phyloP scores from a whole-genome alignment of 345 rosid species.

The Draba incana region DNA sequence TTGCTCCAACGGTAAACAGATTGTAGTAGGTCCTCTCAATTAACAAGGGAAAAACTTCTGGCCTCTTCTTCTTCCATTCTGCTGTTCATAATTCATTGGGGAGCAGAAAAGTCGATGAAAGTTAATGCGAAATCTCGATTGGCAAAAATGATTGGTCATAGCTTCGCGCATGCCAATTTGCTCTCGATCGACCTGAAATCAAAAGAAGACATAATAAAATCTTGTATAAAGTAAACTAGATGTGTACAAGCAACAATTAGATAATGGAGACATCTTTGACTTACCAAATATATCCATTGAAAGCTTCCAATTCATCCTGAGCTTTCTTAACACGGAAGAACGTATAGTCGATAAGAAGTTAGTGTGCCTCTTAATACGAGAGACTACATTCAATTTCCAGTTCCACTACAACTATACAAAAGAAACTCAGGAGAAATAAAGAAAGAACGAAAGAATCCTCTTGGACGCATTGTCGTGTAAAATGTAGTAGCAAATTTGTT shows the following conservation, averaged over 20 bases:
- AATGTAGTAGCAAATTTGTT: conserved; percentile 13
- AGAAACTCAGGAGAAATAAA: conserved; percentile 22
- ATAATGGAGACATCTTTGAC: conserved; percentile 11
- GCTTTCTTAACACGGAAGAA: conserved; percentile 38
- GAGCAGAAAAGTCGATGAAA: not conserved
- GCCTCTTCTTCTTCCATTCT: not conserved
- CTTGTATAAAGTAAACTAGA: not conserved
- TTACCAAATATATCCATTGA: conserved; percentile 21
- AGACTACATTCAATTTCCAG: conserved; percentile 19
- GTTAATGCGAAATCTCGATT: conserved; percentile 2
- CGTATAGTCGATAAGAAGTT: conserved; percentile 30
- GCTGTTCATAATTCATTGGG: not conserved
- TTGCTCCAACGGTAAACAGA: conserved; percentile 1
- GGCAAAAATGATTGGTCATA: not conserved
- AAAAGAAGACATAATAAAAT: no score
- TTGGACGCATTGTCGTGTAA: conserved; percentile 29
- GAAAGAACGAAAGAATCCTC: conserved; percentile 32
- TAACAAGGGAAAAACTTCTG: not conserved
- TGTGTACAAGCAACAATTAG: conserved; percentile 3
- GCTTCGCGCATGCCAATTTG: not conserved
- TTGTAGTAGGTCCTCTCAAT: not conserved
- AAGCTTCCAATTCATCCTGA: conserved; percentile 25
- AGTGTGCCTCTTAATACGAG: conserved; percentile 26
- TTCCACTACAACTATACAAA: conserved; percentile 39
- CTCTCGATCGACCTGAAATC: conserved; percentile 16